These are phyloP conservation scores for Cymbopogon flexuosus DNA, from an alignment of 202 grass and related monocot genomes.

Conservation along the genomic window DNA sequence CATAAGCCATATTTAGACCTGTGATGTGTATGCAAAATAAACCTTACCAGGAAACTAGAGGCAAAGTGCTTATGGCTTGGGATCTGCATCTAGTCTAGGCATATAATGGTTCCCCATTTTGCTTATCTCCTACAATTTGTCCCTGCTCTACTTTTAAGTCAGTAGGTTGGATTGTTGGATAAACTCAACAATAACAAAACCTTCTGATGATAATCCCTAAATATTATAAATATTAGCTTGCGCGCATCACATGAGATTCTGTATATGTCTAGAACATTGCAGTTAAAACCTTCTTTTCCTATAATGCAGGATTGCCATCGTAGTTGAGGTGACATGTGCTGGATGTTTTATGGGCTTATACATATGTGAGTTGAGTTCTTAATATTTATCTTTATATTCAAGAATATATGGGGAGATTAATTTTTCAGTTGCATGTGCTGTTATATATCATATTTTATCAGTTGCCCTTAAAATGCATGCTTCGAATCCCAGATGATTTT, in stretches of 20 bases:
- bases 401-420: neutral
- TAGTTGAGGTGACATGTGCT: constrained; percentile 67
- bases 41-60: neutral
- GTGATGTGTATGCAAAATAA: constrained; percentile 6
- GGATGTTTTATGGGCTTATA: constrained; percentile 96
- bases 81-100: neutral
- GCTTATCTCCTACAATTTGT: neutral
- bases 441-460: neutral
- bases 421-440: neutral
- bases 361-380: constrained; percentile 52
- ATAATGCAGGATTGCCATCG: constrained; percentile 58
- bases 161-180: constrained; percentile 15
- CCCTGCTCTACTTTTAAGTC: constrained; percentile 4
- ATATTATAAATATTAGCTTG: neutral
- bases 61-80: neutral
- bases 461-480: neutral
- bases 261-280: neutral
- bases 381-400: constrained; percentile 26
- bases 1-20: neutral
- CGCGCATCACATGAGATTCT: neutral
- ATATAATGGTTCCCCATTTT: neutral
- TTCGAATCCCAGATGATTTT: neutral
- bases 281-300: constrained; percentile 12
- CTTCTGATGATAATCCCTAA: neutral
- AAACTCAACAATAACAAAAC: constrained; percentile 13